Evolutionary conservation across 169 alveolate genomes (phyloP).

Genomic region (Cryptosporidium sp.): DNA sequence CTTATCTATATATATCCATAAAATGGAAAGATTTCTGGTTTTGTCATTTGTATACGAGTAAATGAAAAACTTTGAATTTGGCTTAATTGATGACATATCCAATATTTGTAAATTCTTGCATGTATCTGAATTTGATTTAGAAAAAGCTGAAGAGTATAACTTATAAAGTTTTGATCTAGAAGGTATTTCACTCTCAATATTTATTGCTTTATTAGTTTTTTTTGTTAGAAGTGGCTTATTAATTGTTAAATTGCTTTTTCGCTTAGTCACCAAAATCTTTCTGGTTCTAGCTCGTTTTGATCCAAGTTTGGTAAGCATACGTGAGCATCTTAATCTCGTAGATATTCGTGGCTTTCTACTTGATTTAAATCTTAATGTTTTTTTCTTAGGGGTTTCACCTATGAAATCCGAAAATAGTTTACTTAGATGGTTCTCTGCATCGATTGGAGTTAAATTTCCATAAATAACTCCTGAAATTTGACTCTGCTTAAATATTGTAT

Average conservation of each 20-base stretch:
- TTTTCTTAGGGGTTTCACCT: not conserved
- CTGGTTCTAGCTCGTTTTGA: not conserved
- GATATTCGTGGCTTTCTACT: not conserved
- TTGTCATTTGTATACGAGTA: not conserved
- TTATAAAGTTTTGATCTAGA: not conserved
- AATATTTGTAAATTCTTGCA: not conserved
- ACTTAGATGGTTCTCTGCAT: not conserved
- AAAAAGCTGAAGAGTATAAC: not conserved
- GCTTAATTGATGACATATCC: constrained; percentile 6
- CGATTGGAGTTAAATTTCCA: not conserved
- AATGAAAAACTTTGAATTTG: not conserved
- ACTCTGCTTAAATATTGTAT: not conserved
- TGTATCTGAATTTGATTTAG: not conserved
- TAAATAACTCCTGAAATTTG: not conserved
- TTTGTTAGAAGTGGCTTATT: not conserved
- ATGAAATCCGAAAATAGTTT: not conserved
- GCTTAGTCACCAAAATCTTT: not conserved
- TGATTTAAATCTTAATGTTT: not conserved
- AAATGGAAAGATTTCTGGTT: not conserved
- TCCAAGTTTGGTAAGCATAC: not conserved
- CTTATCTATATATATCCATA: not conserved
- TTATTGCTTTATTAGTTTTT: not conserved
- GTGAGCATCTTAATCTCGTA: not conserved
- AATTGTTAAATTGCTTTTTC: not conserved
- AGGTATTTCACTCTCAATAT: not conserved